Base-by-base conservation (phyloP, 2,329 filamentous ascomycete species). In the Diplodia seriata region DNA sequence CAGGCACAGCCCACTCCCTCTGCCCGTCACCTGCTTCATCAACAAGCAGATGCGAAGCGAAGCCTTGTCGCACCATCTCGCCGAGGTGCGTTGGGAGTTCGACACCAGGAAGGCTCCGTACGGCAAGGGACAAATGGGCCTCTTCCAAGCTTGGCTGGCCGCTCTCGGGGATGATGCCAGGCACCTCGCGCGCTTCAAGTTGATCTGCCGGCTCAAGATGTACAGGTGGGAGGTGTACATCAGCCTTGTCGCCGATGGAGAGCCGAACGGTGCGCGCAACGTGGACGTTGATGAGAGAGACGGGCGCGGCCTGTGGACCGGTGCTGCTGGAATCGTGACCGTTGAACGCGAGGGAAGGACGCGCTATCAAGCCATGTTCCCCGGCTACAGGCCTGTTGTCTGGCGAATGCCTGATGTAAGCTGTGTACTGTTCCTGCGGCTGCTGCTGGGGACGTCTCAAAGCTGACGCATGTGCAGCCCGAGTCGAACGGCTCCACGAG, bases 221-320 rank as follows among this genome's bases (percentile, higher is more conserved):
- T 62, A 50, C 57, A 20, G 40, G 5, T 62, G 57, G 40, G 36
- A 59, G 20, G 56, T 59, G 15, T 50, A 49, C 9, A 62, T 62
- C 26, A 62, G 40, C 29, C 31, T 62, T n/a, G 43, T 62, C 9
- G 36, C 36, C 7, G 56, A 59, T 23, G 0, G n/a, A 4, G 56
- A 59, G 20, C 20, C 3, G 23, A 59, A 47, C 7, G 56, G 56
- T n/a, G 56, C 56, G 23, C 56, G 38, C 20, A 59, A 59, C 12
- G 56, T 47, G 14, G 56, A 47, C 2, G 56, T 29, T 5, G 56
- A 47, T 18, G 38, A 59, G n/a, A 38, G 56, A 5, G 56, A 59
- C n/a, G 56, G 4, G 33, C 36, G 15, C 7, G 56, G 56, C 23
- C 14, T 56, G 12, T 56, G 54, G 54, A 33, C 33, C n/a, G 54